phyloP scores from a whole-genome alignment of 1,284 basidiomycete species.

The Pterula multifida region DNA sequence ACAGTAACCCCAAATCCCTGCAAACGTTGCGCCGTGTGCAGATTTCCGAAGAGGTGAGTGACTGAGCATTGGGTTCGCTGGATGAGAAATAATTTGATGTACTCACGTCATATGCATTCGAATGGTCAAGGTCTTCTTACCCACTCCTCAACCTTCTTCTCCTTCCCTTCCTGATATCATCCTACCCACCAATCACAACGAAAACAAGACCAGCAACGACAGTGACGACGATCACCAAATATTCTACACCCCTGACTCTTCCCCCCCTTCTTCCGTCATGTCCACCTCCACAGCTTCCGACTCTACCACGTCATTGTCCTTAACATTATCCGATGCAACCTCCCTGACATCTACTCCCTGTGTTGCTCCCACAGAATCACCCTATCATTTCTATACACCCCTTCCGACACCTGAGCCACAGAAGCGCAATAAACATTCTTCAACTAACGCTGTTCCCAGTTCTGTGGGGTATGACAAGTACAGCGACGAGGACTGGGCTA shows the following conservation, averaged over 20 bases:
- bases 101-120: conserved; percentile 1
- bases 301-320: neutral
- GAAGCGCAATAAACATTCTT: neutral
- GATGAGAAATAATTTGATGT: neutral
- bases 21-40: neutral
- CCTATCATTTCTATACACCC: neutral
- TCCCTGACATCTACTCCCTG: neutral
- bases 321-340: neutral
- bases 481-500: conserved; percentile 1
- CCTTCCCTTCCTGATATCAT: neutral
- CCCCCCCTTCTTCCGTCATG: neutral
- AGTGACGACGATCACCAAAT: neutral
- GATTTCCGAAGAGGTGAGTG: neutral
- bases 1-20: neutral
- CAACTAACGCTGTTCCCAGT: neutral
- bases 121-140: neutral
- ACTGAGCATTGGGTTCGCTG: neutral
- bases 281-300: neutral
- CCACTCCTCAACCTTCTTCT: conserved; percentile 6
- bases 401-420: neutral
- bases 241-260: conserved; percentile 1
- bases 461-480: neutral
- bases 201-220: neutral
- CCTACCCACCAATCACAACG: neutral
- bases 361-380: neutral